These are phyloP conservation scores for Fusarium austroafricanum DNA, from an alignment of 2,329 filamentous ascomycete genomes.

Conservation along the genomic window DNA sequence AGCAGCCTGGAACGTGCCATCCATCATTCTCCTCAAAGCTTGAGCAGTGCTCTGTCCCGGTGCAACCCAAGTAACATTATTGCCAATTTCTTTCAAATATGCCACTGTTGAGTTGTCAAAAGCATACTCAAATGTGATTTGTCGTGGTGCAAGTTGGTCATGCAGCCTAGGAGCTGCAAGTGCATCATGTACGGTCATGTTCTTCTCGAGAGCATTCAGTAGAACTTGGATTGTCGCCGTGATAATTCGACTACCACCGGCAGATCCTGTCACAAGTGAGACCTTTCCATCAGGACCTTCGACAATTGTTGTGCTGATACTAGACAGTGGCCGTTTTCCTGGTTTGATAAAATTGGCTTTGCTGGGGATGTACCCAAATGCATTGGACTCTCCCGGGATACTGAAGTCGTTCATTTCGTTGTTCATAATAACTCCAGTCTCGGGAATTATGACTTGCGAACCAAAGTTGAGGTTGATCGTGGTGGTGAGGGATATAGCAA, in stretches of 20 bases:
- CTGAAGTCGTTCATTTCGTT: conserved; percentile 78
- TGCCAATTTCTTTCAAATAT: conserved; percentile 73
- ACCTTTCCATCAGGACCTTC: conserved; percentile 75
- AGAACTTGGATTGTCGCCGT: conserved; percentile 84
- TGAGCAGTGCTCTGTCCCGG: conserved; percentile 78
- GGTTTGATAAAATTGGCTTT: conserved; percentile 80
- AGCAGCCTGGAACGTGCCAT: conserved; percentile 80
- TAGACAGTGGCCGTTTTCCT: conserved; percentile 81
- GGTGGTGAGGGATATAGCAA: conserved; percentile 82
- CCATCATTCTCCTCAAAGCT: conserved; percentile 71
- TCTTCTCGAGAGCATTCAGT: conserved; percentile 77
- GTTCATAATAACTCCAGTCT: conserved; percentile 82
- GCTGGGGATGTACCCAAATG: conserved; percentile 81
- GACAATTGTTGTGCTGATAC: conserved; percentile 81
- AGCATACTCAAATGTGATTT: conserved; percentile 75
- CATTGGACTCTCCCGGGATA: conserved; percentile 76
- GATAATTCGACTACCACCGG: conserved; percentile 87
- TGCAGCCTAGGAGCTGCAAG: conserved; percentile 79
- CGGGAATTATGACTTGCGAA: conserved; percentile 78
- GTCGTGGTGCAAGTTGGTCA: conserved; percentile 81
- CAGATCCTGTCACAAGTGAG: conserved; percentile 79
- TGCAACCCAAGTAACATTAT: conserved; percentile 80
- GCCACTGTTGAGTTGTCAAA: conserved; percentile 78
- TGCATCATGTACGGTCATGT: conserved; percentile 70
- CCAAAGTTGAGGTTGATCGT: conserved; percentile 87